Evolutionary conservation across 768 basidiomycete species (phyloP).

Genomic region (Russula ochroleuca): DNA sequence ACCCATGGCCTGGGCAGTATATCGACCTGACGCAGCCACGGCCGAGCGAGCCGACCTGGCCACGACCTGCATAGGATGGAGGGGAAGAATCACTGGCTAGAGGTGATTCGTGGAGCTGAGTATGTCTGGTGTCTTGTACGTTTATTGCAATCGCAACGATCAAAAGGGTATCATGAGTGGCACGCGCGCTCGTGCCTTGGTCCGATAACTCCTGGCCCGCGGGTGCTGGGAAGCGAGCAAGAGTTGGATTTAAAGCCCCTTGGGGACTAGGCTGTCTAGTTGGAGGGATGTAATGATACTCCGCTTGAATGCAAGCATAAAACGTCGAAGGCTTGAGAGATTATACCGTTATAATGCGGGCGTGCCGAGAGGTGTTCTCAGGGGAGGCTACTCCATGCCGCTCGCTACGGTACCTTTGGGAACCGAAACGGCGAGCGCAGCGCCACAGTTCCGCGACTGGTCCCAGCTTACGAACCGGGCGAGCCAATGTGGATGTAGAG

Average conservation of each 20-base stretch:
- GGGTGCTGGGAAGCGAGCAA: background rate
- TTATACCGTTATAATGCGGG: slow-evolving; percentile 20
- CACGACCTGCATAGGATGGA: slow-evolving; percentile 49
- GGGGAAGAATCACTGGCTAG: background rate
- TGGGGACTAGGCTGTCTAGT: slow-evolving; percentile 6
- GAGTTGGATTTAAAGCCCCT: background rate
- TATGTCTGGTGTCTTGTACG: too few relatives aligned
- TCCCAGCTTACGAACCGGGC: too few relatives aligned
- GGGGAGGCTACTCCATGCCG: background rate
- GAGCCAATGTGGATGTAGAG: too few relatives aligned
- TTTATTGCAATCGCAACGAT: slow-evolving; percentile 13
- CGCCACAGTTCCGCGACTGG: background rate
- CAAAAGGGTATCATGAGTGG: slow-evolving; percentile 9
- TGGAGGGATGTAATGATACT: background rate
- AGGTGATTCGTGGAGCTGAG: too few relatives aligned
- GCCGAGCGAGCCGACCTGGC: slow-evolving; percentile 62
- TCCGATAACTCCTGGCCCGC: background rate
- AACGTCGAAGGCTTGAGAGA: background rate
- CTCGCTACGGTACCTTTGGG: background rate
- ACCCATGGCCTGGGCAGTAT: slow-evolving; percentile 67
- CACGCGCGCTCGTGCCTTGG: slow-evolving; percentile 13
- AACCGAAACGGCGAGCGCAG: background rate
- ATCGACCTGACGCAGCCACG: slow-evolving; percentile 65
- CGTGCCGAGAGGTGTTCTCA: background rate
- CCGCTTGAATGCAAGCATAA: background rate